Conservation (phyloP, 164 flowering plant species). For the Vitis amurensis region DNA sequence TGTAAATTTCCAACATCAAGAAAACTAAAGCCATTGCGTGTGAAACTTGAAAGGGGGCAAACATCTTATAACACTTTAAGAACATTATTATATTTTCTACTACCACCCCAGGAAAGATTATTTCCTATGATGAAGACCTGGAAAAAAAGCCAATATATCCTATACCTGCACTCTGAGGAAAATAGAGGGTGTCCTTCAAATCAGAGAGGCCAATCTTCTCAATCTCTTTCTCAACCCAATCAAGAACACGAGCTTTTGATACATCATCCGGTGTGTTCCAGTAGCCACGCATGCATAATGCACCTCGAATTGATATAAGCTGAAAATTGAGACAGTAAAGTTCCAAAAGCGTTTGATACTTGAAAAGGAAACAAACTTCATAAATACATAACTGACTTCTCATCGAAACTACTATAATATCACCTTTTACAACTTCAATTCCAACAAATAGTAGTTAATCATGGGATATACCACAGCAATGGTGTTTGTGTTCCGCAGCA, state of each 20-base stretch:
- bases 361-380: neutral
- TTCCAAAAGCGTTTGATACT: neutral
- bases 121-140: neutral
- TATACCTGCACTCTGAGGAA: constrained; percentile 61
- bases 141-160: neutral
- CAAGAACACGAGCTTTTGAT: constrained; percentile 40
- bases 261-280: constrained; percentile 60
- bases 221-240: constrained; percentile 62
- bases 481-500: constrained; percentile 77
- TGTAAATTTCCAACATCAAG: too few relatives aligned
- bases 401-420: neutral
- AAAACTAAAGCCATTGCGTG: too few relatives aligned
- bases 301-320: constrained; percentile 53
- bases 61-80: too few relatives aligned
- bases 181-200: constrained; percentile 67
- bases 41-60: too few relatives aligned
- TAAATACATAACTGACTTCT: neutral
- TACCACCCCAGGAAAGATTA: neutral
- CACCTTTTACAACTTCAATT: neutral
- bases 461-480: constrained; percentile 65
- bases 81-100: too few relatives aligned
- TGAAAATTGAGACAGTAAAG: constrained; percentile 18
- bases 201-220: constrained; percentile 53
- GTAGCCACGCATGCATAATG: constrained; percentile 83
- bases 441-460: neutral